Percentiles rank a stretch among this genome's conserved stretches.
Evolutionary conservation across 805 yeast species (phyloP).

Genomic region (Cyberlindnera suaveolens): DNA sequence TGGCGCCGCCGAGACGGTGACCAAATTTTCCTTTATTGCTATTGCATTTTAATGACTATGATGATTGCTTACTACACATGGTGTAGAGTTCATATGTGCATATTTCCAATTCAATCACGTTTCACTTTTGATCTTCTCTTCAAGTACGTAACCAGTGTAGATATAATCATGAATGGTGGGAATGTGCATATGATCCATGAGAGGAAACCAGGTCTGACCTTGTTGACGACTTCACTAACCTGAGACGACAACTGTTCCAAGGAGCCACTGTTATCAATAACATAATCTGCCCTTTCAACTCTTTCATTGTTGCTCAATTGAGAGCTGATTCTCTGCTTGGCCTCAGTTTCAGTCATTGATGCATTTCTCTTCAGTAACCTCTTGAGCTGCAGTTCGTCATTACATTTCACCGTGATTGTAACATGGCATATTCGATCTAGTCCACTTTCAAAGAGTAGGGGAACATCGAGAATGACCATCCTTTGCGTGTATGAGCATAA

Average conservation of each 20-base stretch:
- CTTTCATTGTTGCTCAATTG: constrained; percentile 69
- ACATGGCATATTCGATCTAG: constrained; percentile 67
- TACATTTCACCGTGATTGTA: constrained; percentile 63
- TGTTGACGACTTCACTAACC: constrained; percentile 34
- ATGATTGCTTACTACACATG: not conserved
- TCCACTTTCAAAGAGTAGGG: constrained; percentile 77
- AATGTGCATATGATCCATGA: constrained; percentile 29
- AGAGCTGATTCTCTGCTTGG: constrained; percentile 60
- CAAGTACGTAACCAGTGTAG: constrained; percentile 9
- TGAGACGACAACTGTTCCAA: constrained; percentile 36
- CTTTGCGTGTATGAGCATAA: not conserved
- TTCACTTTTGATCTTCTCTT: not conserved
- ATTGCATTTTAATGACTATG: too few species aligned
- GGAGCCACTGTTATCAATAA: constrained; percentile 55
- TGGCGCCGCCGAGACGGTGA: not conserved
- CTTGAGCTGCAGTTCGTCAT: constrained; percentile 47
- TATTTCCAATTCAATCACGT: not conserved
- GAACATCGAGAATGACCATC: constrained; percentile 83
- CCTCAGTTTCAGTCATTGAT: constrained; percentile 58
- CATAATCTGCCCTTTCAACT: constrained; percentile 52
- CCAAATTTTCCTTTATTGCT: too few species aligned
- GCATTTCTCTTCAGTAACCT: constrained; percentile 66
- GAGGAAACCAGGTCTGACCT: constrained; percentile 32
- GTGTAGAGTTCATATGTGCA: not conserved
- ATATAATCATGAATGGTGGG: constrained; percentile 34